Evolutionary conservation across 768 basidiomycete genomes (phyloP), one percentile per base, ranked within the genome.

Genomic region (Xerocomus spinulosus): DNA sequence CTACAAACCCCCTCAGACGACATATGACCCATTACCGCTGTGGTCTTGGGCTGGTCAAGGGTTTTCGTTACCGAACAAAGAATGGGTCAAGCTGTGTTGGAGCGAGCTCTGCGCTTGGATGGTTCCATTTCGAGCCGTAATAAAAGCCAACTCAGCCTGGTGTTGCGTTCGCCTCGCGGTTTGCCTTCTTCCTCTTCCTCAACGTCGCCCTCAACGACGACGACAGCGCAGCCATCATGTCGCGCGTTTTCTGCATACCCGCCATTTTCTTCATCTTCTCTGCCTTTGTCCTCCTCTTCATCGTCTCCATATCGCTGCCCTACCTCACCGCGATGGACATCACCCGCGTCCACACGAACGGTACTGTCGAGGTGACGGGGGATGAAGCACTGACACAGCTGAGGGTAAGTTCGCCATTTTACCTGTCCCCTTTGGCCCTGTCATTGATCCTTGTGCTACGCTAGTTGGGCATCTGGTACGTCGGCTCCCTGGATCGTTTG

Each of bases 401-500:
- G 32, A 75, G 81, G 43, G 85, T 85, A 57, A 66, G 82, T 76
- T 3, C 38, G n/a, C 28, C 33, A 9, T 36, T 32, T 18, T 4
- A n/a, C n/a, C 26, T 10, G 40, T 18, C 18, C 32, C 32, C 26
- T 10, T 39, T 48, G 21, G 3, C 33, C 47, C 46, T 26, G 25
- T 34, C 25, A 28, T 24, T 52, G 14, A 48, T 35, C 46, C 43
- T 46, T 55, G 44, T 45, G 47, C 18, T 24, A 6, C 24, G 9
- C 6, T 45, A 89, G 86, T 75, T 86, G 58, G 87, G 87, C 56
- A 72, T 86, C 26, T 89, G 87, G 87, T 86, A 49, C 45, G 64
- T 55, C 28, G 25, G 15, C 37, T 39, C 46, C 44, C 28, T n/a
- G 4, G 7, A 26, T 35, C 17, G 20, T n/a, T 6, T 14, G 1